Percentiles rank a stretch among this genome's conserved stretches.
These are phyloP conservation scores for Coniochaeta sp. DNA, from an alignment of 2,329 filamentous ascomycete genomes.

Conservation along the genomic window DNA sequence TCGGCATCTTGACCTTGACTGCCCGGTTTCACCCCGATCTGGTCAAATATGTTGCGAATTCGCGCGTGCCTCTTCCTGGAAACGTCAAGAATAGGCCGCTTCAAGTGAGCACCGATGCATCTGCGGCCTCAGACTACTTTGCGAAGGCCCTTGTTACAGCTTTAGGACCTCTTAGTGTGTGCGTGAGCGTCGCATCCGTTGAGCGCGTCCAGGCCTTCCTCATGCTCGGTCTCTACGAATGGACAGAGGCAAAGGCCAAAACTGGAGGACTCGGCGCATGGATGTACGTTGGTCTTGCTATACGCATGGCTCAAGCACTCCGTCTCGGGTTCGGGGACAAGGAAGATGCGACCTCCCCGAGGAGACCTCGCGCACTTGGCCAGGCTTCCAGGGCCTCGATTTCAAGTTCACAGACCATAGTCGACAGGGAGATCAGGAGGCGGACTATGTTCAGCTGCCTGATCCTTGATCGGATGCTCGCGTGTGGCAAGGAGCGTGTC, in stretches of 20 bases:
- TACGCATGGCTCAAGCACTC: conserved; percentile 55
- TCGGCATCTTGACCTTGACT: conserved; percentile 62
- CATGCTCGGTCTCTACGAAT: conserved; percentile 66
- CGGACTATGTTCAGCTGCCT: conserved; percentile 71
- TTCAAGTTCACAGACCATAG: conserved; percentile 26
- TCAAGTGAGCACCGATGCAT: conserved; percentile 35
- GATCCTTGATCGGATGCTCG: conserved; percentile 62
- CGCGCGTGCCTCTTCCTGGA: conserved; percentile 18
- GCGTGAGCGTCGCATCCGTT: conserved; percentile 45
- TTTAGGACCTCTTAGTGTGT: conserved; percentile 36
- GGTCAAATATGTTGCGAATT: conserved; percentile 41
- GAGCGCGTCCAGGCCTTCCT: conserved; percentile 60
- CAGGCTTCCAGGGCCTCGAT: conserved; percentile 6
- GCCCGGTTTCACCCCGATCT: conserved; percentile 59
- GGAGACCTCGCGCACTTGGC: background rate
- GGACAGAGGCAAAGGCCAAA: conserved; percentile 50
- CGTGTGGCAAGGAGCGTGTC: conserved; percentile 54
- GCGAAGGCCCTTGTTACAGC: conserved; percentile 48
- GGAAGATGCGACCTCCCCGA: conserved; percentile 12
- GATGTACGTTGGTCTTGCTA: conserved; percentile 58
- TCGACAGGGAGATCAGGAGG: conserved; percentile 55
- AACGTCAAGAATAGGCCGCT: conserved; percentile 24
- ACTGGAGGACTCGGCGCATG: conserved; percentile 52
- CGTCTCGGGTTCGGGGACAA: conserved; percentile 51
- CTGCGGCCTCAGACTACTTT: conserved; percentile 57